These are phyloP conservation scores for Fraxinus quadrangulata DNA, from an alignment of 257 asterid genomes.

Conservation along the genomic window DNA sequence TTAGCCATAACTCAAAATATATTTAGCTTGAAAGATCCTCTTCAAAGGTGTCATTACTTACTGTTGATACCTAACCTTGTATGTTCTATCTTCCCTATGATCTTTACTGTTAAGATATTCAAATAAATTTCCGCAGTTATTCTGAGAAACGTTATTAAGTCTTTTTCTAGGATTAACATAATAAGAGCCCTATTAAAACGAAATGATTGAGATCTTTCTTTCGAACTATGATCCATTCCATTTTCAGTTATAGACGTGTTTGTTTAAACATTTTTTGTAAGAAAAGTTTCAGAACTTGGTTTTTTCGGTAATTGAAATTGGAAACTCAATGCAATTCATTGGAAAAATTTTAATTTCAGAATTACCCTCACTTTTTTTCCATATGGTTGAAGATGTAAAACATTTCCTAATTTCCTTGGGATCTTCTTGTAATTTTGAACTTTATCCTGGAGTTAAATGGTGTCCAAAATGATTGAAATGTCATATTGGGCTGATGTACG, in stretches of 20 bases:
- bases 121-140: neutral
- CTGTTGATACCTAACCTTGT: neutral
- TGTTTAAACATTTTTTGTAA: neutral
- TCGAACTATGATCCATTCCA: neutral
- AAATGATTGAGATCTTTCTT: neutral
- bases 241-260: neutral
- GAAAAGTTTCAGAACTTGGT: neutral
- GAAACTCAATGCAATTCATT: neutral
- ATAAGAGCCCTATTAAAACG: neutral
- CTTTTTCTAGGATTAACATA: neutral
- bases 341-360: neutral
- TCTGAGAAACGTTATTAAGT: neutral
- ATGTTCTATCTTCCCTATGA: neutral
- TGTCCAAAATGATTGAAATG: neutral
- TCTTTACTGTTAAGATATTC: neutral
- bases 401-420: neutral
- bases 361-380: neutral
- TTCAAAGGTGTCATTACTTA: neutral
- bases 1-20: neutral
- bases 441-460: neutral
- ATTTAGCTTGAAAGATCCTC: neutral
- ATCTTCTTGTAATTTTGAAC: neutral
- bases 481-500: neutral
- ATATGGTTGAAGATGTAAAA: neutral
- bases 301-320: neutral